Conservation (phyloP, 345 rosid genomes). For the Pelargonium nanum region DNA sequence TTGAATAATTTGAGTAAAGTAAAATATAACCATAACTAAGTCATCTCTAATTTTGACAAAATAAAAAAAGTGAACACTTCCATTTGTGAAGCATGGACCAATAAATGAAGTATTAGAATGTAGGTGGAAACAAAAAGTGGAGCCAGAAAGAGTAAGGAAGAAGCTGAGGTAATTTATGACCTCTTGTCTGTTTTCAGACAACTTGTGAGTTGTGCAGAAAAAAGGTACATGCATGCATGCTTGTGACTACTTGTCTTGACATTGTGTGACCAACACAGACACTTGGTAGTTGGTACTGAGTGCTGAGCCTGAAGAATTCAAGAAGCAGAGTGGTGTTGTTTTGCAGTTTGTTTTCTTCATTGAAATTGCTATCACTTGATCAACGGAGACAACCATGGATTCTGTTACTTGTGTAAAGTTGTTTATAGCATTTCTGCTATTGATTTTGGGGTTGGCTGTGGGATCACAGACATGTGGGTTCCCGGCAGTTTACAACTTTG, state of each 20-base stretch:
- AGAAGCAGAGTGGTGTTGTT: background rate
- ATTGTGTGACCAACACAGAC: background rate
- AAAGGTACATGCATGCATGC: background rate
- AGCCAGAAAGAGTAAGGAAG: background rate
- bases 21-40: no score
- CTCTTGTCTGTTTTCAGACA: background rate
- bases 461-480: conserved; percentile 10
- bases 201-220: background rate
- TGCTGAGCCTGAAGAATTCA: no score
- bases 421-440: background rate
- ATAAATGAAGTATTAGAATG: no score
- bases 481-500: conserved; percentile 62
- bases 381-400: background rate
- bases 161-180: background rate
- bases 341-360: no score
- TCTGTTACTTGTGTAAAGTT: no score
- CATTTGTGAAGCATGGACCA: no score
- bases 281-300: no score
- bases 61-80: no score
- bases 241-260: background rate
- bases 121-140: background rate
- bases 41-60: no score
- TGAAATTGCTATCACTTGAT: background rate
- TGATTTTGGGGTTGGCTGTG: background rate
- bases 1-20: no score